Percentiles rank a stretch among this genome's conserved stretches.
phyloP scores from a whole-genome alignment of 441 rosid genomes.

The Geranium incanum region DNA sequence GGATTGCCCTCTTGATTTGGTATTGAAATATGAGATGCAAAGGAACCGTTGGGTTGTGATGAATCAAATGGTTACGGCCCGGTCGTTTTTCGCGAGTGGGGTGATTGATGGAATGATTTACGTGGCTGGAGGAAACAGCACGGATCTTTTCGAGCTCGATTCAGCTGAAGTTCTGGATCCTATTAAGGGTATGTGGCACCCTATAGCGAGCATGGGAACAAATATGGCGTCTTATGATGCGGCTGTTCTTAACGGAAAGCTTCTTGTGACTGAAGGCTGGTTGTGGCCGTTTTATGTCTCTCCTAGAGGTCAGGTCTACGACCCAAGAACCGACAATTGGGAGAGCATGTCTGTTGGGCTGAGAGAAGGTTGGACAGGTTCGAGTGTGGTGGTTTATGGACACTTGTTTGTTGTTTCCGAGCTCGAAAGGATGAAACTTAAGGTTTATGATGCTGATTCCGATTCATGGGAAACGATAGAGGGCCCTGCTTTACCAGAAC shows the following conservation, averaged over 20 bases:
- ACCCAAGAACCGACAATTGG: slow-evolving; percentile 63
- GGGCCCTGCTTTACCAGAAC: slow-evolving; percentile 75
- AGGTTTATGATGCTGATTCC: slow-evolving; percentile 51
- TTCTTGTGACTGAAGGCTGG: slow-evolving; percentile 91
- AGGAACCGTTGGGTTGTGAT: slow-evolving; percentile 76
- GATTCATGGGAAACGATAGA: slow-evolving; percentile 73
- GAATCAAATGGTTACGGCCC: slow-evolving; percentile 53
- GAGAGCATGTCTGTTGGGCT: slow-evolving; percentile 72
- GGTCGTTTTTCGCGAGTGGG: slow-evolving; percentile 75
- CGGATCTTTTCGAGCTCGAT: slow-evolving; percentile 61
- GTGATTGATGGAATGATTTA: slow-evolving; percentile 67
- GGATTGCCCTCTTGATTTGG: slow-evolving; percentile 73
- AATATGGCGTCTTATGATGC: slow-evolving; percentile 80
- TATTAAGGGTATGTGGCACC: slow-evolving; percentile 49
- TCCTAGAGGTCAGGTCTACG: slow-evolving; percentile 83
- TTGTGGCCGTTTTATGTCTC: slow-evolving; percentile 83
- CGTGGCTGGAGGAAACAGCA: slow-evolving; percentile 80
- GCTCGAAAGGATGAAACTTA: slow-evolving; percentile 83
- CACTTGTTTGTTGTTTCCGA: slow-evolving; percentile 74
- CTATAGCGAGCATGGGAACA: slow-evolving; percentile 60
- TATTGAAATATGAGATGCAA: slow-evolving; percentile 68
- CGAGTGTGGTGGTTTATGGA: slow-evolving; percentile 67
- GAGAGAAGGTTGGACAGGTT: slow-evolving; percentile 92
- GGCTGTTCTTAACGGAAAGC: slow-evolving; percentile 76
- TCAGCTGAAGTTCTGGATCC: slow-evolving; percentile 76